These are phyloP conservation scores for Citrus australasica DNA, from an alignment of 345 rosid species.

Conservation along the genomic window DNA sequence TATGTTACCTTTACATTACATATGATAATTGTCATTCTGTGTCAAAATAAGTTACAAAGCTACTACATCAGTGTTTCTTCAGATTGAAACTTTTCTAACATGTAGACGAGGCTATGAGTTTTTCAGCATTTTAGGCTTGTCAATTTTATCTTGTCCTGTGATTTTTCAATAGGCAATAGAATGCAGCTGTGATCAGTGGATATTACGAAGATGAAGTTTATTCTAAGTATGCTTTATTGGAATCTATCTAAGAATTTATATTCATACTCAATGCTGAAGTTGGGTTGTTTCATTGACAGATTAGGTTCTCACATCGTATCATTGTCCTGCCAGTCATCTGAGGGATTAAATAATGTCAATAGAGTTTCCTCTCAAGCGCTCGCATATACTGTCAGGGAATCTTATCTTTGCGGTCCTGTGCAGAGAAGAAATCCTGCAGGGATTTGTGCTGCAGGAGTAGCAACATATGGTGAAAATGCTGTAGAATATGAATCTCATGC, in stretches of 20 bases:
- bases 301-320: slow-evolving; percentile 17
- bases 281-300: slow-evolving; percentile 14
- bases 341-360: slow-evolving; percentile 10
- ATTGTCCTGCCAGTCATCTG: slow-evolving; percentile 14
- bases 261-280: background rate
- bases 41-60: too few relatives aligned
- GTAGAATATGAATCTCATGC: slow-evolving; percentile 27
- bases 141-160: background rate
- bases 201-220: background rate
- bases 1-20: background rate
- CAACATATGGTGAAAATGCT: slow-evolving; percentile 25
- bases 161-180: background rate
- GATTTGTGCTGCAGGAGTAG: slow-evolving; percentile 39
- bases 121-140: background rate
- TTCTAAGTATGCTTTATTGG: background rate
- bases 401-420: slow-evolving; percentile 5
- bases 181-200: background rate
- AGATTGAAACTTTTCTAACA: too few relatives aligned
- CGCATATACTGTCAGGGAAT: slow-evolving; percentile 6
- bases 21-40: too few relatives aligned
- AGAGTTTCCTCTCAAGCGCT: slow-evolving; percentile 18
- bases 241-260: background rate
- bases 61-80: too few relatives aligned
- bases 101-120: background rate
- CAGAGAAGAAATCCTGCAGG: slow-evolving; percentile 35